Conservation (phyloP, 2,329 filamentous ascomycete species). For the Alternaria consortialis region DNA sequence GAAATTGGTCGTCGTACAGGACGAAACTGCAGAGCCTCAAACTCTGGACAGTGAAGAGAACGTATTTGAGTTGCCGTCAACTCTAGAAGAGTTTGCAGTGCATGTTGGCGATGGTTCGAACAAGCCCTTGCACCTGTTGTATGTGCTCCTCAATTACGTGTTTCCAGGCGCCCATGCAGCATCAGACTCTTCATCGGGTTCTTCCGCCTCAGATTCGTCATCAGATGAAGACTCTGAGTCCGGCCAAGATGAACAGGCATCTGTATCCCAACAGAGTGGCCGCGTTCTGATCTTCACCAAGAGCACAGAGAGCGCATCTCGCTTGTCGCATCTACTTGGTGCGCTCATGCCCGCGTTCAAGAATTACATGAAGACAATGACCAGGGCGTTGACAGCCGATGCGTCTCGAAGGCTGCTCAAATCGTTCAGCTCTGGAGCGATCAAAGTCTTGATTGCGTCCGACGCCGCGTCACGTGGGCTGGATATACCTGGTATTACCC, state of each 20-base stretch:
- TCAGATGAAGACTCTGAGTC: slow-evolving; percentile 27
- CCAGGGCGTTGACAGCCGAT: slow-evolving; percentile 79
- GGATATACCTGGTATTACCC: slow-evolving; percentile 78
- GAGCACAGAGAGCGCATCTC: slow-evolving; percentile 86
- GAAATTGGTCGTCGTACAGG: slow-evolving; percentile 78
- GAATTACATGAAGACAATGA: slow-evolving; percentile 72
- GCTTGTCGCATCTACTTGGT: slow-evolving; percentile 80
- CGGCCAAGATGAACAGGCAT: slow-evolving; percentile 7
- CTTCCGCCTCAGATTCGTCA: slow-evolving; percentile 14
- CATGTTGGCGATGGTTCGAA: slow-evolving; percentile 61
- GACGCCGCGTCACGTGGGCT: slow-evolving; percentile 93
- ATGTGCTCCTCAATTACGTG: slow-evolving; percentile 70
- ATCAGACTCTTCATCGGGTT: slow-evolving; percentile 20
- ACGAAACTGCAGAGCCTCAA: slow-evolving; percentile 44
- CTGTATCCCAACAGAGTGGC: slow-evolving; percentile 32
- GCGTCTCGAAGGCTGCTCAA: slow-evolving; percentile 72
- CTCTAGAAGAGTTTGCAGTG: slow-evolving; percentile 58
- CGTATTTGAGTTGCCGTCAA: slow-evolving; percentile 65
- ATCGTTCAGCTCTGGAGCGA: slow-evolving; percentile 68
- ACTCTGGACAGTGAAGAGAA: slow-evolving; percentile 42
- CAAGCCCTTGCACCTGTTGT: slow-evolving; percentile 82
- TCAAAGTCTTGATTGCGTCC: slow-evolving; percentile 84
- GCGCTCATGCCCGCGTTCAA: slow-evolving; percentile 70
- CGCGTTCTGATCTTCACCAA: slow-evolving; percentile 84
- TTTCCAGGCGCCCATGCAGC: slow-evolving; percentile 28